Evolutionary conservation across 495 filamentous ascomycete genomes (phyloP).

Genomic region (Penicillium arizonense): DNA sequence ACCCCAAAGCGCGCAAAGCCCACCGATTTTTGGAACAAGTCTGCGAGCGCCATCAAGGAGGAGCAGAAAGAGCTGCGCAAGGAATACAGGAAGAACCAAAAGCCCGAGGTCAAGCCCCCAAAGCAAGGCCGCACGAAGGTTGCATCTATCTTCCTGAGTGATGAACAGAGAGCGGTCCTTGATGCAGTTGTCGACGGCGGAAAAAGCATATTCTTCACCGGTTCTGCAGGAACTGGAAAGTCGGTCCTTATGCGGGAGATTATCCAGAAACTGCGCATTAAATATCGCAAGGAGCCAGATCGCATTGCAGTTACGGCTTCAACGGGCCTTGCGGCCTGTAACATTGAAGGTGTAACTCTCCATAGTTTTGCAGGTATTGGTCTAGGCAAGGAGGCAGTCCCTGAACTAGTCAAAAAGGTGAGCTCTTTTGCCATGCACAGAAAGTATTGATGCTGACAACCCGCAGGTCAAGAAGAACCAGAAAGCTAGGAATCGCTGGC

Average conservation of each 20-base stretch:
- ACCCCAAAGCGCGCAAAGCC: constrained; percentile 42
- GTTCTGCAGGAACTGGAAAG: constrained; percentile 96
- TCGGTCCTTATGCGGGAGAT: constrained; percentile 92
- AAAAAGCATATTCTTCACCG: constrained; percentile 96
- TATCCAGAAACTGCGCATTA: constrained; percentile 74
- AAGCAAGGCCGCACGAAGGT: constrained; percentile 32
- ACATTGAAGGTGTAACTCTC: constrained; percentile 91
- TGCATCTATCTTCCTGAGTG: constrained; percentile 70
- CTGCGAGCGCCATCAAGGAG: constrained; percentile 76
- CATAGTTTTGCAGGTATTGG: constrained; percentile 97
- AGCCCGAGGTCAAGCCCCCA: constrained; percentile 25
- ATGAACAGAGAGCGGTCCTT: constrained; percentile 83
- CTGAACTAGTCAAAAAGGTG: constrained; percentile 79
- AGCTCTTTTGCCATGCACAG: not conserved
- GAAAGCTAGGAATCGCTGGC: constrained; percentile 86
- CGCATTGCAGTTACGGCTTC: constrained; percentile 91
- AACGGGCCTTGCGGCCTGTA: constrained; percentile 93
- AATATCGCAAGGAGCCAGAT: constrained; percentile 71
- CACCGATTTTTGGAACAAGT: constrained; percentile 74
- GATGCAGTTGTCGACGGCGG: constrained; percentile 69
- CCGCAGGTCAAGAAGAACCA: constrained; percentile 71
- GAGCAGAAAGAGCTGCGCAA: constrained; percentile 72
- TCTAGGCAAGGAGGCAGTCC: constrained; percentile 82
- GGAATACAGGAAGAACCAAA: constrained; percentile 52
- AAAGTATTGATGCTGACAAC: constrained; percentile 9